Conservation (phyloP, 163 green algal genomes). For the Scenedesmus sp. region DNA sequence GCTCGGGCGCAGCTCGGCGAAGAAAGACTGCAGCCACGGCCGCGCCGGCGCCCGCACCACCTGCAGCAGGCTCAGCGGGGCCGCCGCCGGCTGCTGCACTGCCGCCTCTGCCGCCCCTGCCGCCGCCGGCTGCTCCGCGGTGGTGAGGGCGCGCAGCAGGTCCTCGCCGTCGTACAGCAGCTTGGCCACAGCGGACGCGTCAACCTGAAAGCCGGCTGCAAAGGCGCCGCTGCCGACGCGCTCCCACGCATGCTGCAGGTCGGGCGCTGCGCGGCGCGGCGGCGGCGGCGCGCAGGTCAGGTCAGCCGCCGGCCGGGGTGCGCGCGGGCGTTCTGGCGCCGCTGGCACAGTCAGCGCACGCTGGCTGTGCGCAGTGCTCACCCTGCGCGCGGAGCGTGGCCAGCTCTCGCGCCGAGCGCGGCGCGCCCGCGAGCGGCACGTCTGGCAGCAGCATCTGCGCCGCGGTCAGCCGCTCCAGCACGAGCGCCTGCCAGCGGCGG, state of each 20-base stretch:
- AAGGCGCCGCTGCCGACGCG: conserved; percentile 17
- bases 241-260: conserved; percentile 18
- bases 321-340: too few relatives aligned
- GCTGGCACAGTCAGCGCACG: too few relatives aligned
- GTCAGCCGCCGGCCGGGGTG: too few relatives aligned
- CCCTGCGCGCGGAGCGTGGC: neutral
- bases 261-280: neutral
- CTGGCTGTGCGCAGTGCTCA: too few relatives aligned
- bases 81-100: neutral
- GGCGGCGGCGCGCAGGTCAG: too few relatives aligned
- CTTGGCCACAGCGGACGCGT: neutral
- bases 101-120: neutral
- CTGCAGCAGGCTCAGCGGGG: conserved; percentile 3
- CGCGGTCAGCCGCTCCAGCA: conserved; percentile 30
- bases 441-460: conserved; percentile 41
- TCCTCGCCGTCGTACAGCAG: conserved; percentile 40
- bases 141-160: conserved; percentile 9
- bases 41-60: conserved; percentile 6
- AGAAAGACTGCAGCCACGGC: conserved; percentile 44
- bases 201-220: too few relatives aligned
- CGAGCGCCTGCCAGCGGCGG: conserved; percentile 23
- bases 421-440: conserved; percentile 6
- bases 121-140: neutral
- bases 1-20: conserved; percentile 24
- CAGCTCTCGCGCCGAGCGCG: conserved; percentile 15